Conservation (phyloP, 2,329 filamentous ascomycete genomes). For the Cercospora citrullina region DNA sequence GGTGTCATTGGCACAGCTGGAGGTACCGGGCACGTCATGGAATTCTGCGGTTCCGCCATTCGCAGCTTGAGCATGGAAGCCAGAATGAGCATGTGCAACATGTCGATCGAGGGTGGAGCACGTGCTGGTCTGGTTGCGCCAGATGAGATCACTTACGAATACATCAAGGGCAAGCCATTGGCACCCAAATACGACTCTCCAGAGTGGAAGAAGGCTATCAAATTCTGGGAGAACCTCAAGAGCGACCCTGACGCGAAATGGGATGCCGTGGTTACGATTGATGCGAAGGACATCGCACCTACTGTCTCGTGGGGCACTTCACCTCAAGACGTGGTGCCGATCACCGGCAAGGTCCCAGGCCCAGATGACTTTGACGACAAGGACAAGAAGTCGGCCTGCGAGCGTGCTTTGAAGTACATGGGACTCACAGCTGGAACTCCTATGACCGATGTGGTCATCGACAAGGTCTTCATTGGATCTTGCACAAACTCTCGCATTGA, state of each 20-base stretch:
- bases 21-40: constrained; percentile 90
- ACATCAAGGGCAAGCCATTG: constrained; percentile 86
- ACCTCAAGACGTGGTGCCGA: constrained; percentile 93
- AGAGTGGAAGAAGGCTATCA: constrained; percentile 84
- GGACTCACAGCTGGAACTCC: constrained; percentile 80
- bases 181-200: constrained; percentile 80
- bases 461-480: constrained; percentile 97
- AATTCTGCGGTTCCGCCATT: constrained; percentile 96
- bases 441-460: constrained; percentile 87
- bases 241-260: constrained; percentile 88
- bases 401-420: constrained; percentile 92
- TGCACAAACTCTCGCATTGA: constrained; percentile 98
- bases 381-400: constrained; percentile 75
- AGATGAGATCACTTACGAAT: constrained; percentile 90
- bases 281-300: constrained; percentile 88
- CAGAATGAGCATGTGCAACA: constrained; percentile 99
- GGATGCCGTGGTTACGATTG: constrained; percentile 84
- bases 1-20: constrained; percentile 93
- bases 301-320: constrained; percentile 97
- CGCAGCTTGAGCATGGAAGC: constrained; percentile 89
- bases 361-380: constrained; percentile 82
- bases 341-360: constrained; percentile 85
- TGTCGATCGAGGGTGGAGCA: constrained; percentile 96
- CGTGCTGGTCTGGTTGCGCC: constrained; percentile 96
- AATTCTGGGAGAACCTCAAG: constrained; percentile 83